Evolutionary conservation across 2,329 filamentous ascomycete genomes (phyloP), one percentile per base, ranked within the genome.

Genomic region (Pseudocercospora pini-densiflorae): DNA sequence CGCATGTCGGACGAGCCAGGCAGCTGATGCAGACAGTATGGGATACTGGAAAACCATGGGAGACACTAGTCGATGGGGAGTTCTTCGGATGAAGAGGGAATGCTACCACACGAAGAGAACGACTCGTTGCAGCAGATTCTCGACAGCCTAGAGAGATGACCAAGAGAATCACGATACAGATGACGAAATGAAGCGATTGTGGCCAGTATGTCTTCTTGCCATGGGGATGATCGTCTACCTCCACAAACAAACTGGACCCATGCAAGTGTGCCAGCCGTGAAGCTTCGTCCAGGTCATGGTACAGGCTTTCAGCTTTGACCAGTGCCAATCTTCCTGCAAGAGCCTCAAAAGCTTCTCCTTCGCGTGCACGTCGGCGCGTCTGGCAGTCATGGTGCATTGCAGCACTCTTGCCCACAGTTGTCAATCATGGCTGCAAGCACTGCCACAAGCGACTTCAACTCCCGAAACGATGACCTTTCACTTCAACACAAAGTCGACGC

Each of bases 21-120:
- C 81, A 79, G 55, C 77, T 93, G 49, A 90, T 93, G 87, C 84
- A 91, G 78, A 84, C 81, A 71, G 88, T 89, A 8, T 93, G 90
- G 90, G 83, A 87, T 68, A 89, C 86, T n/a, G 86, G 86, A 31
- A 84, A 84, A 74, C 85, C 88, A 33, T 92, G 90, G 90, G 89
- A 92, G 79, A 86, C 85, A 36, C 79, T 92, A 64, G 85, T 89
- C 6, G 83, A 84, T 68, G 87, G 87, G 29, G 89, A 91, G 77
- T 92, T 91, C 74, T 88, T 92, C 74, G 89, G 89, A 27, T 55
- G 51, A 55, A 19, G n/a, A 43, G 19, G 40, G 19, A 2, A 43
- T 43, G 40, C 40, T 9, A n/a, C 14, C 16, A 43, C 3, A 40
- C 14, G 36, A 40, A 14, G 36, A 40, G 36, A 4, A 6, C 36